Evolutionary conservation across 2,329 filamentous ascomycete species (phyloP).

Genomic region (Chalaropsis thielavioides): DNA sequence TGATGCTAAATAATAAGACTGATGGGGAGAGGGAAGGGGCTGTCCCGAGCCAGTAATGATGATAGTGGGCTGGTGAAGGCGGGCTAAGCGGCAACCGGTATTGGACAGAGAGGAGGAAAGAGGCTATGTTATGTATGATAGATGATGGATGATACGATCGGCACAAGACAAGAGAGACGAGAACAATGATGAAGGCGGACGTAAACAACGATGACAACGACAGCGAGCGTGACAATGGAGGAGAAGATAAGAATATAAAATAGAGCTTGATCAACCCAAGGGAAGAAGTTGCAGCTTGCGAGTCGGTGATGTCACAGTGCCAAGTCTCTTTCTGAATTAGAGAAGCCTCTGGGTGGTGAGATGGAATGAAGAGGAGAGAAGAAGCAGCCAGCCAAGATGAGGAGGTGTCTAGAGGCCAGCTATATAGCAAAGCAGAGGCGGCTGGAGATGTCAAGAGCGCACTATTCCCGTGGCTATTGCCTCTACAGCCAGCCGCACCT

Average conservation of each 20-base stretch:
- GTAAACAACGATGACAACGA: neutral
- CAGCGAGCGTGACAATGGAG: neutral
- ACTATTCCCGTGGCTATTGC: neutral
- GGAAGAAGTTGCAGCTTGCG: slow-evolving; percentile 3
- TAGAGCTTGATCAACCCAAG: neutral
- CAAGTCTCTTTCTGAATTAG: slow-evolving; percentile 2
- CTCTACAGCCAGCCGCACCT: neutral
- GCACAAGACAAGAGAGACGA: neutral
- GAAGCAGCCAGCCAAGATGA: neutral
- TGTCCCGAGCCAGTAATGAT: neutral
- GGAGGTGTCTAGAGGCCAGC: neutral
- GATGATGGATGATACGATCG: neutral
- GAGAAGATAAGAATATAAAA: neutral
- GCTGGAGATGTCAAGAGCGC: neutral
- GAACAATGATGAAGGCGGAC: neutral
- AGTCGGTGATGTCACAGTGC: slow-evolving; percentile 1
- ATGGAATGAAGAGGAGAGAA: neutral
- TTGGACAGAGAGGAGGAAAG: neutral
- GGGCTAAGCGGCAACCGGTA: neutral
- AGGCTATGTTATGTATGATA: neutral
- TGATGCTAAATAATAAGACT: neutral
- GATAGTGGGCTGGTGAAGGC: neutral
- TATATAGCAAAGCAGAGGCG: slow-evolving; percentile 7
- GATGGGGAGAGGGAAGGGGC: neutral
- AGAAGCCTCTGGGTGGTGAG: slow-evolving; percentile 12